Evolutionary conservation across 805 yeast species (phyloP).

Genomic region (Saccharomycopsis babjevae): DNA sequence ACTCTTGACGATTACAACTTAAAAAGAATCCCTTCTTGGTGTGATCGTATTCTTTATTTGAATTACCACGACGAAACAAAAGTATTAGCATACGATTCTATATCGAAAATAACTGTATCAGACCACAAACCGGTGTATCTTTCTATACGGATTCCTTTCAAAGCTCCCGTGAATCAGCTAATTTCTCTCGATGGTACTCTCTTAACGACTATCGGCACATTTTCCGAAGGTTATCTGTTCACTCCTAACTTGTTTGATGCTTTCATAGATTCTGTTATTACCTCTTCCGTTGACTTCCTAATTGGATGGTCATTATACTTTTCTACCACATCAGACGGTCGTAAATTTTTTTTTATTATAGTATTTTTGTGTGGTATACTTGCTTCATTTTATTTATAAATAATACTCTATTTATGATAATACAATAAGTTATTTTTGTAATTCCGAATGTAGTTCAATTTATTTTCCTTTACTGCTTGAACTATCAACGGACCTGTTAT

Average conservation of each 20-base stretch:
- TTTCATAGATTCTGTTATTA: background rate
- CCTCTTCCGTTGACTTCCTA: background rate
- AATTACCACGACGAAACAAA: constrained; percentile 25
- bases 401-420: background rate
- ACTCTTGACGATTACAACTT: constrained; percentile 35
- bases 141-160: constrained; percentile 36
- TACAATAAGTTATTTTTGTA: too few species aligned
- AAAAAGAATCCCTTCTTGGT: constrained; percentile 77
- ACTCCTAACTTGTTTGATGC: background rate
- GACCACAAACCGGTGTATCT: constrained; percentile 79
- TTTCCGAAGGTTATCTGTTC: background rate
- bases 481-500: background rate
- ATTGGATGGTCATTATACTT: constrained; percentile 9
- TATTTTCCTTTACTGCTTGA: background rate
- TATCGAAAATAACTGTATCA: constrained; percentile 41
- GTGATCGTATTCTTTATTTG: constrained; percentile 69
- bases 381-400: background rate
- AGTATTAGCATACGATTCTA: constrained; percentile 34
- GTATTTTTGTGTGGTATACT: background rate
- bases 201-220: background rate
- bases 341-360: background rate
- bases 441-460: background rate
- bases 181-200: background rate
- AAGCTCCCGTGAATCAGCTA: constrained; percentile 24
- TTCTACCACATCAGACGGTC: background rate